Evolutionary conservation across 495 filamentous ascomycete species (phyloP).

Genomic region (Schizothecium vesticola): DNA sequence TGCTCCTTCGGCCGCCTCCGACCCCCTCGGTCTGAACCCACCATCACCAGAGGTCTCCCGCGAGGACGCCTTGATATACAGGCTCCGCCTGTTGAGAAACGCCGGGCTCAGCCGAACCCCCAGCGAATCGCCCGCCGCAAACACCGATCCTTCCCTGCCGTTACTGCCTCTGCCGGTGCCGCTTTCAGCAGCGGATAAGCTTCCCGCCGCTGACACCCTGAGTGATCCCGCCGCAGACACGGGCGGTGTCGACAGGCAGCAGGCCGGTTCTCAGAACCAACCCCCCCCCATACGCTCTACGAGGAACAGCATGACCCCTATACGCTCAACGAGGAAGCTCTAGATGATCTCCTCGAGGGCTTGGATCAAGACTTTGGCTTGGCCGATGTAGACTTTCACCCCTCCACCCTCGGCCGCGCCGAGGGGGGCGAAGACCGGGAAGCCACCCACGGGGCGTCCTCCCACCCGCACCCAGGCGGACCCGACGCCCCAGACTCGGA

Average conservation of each 20-base stretch:
- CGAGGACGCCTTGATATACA: slow-evolving; percentile 40
- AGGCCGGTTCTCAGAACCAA: neutral
- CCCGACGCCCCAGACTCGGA: slow-evolving; percentile 1
- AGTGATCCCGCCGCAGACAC: neutral
- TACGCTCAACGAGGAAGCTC: slow-evolving; percentile 16
- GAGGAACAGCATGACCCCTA: slow-evolving; percentile 1
- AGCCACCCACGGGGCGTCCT: slow-evolving; percentile 17
- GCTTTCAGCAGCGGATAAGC: neutral
- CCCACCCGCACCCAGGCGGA: slow-evolving; percentile 11
- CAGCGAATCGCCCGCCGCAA: slow-evolving; percentile 1
- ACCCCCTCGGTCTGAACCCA: neutral
- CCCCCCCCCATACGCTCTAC: neutral
- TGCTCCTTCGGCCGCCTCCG: neutral
- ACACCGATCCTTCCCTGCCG: slow-evolving; percentile 1
- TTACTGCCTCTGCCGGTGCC: neutral
- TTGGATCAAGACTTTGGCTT: slow-evolving; percentile 19
- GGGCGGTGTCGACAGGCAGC: neutral
- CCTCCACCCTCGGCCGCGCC: neutral
- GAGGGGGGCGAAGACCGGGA: slow-evolving; percentile 22
- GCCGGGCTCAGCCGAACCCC: slow-evolving; percentile 14
- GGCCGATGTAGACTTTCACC: slow-evolving; percentile 7
- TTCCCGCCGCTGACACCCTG: neutral
- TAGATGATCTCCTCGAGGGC: slow-evolving; percentile 35
- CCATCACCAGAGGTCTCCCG: slow-evolving; percentile 19
- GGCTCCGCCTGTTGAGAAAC: slow-evolving; percentile 39